A percentile compares a stretch with the other conserved stretches of the same genome.
phyloP scores from a whole-genome alignment of 2,329 filamentous ascomycete genomes.

The Alternaria gaisen region DNA sequence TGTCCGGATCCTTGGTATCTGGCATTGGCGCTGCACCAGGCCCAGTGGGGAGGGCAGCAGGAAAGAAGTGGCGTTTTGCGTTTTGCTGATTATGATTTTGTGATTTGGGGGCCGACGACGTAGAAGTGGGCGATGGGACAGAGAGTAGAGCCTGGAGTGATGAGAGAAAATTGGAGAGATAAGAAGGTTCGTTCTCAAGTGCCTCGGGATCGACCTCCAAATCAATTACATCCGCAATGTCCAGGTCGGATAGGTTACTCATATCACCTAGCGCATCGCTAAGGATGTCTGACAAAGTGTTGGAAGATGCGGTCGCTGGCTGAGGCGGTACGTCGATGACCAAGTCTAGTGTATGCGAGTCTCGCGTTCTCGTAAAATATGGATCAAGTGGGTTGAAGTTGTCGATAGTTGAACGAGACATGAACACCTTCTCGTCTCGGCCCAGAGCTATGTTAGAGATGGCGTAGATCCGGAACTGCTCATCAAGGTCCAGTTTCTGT shows the following conservation, averaged over 20 bases:
- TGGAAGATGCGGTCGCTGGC: slow-evolving; percentile 27
- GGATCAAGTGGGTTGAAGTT: slow-evolving; percentile 81
- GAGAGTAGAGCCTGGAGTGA: slow-evolving; percentile 49
- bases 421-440: slow-evolving; percentile 84
- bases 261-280: slow-evolving; percentile 34
- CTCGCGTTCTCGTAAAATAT: slow-evolving; percentile 80
- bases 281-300: slow-evolving; percentile 32
- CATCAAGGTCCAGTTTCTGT: slow-evolving; percentile 37
- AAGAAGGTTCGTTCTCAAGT: slow-evolving; percentile 38
- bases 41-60: slow-evolving; percentile 65
- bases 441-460: slow-evolving; percentile 84
- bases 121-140: slow-evolving; percentile 28
- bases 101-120: slow-evolving; percentile 17
- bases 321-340: slow-evolving; percentile 65
- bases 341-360: slow-evolving; percentile 76
- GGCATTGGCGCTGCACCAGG: slow-evolving; percentile 75
- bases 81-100: slow-evolving; percentile 17
- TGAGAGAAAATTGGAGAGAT: slow-evolving; percentile 47
- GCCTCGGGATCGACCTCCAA: slow-evolving; percentile 37
- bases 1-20: slow-evolving; percentile 59
- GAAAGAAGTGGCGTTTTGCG: slow-evolving; percentile 45
- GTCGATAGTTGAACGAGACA: slow-evolving; percentile 72
- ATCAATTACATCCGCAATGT: slow-evolving; percentile 33
- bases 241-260: slow-evolving; percentile 35
- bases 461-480: slow-evolving; percentile 76